These are phyloP conservation scores for Taiozyma sp. DNA, from an alignment of 1,139 yeast genomes.

Conservation along the genomic window DNA sequence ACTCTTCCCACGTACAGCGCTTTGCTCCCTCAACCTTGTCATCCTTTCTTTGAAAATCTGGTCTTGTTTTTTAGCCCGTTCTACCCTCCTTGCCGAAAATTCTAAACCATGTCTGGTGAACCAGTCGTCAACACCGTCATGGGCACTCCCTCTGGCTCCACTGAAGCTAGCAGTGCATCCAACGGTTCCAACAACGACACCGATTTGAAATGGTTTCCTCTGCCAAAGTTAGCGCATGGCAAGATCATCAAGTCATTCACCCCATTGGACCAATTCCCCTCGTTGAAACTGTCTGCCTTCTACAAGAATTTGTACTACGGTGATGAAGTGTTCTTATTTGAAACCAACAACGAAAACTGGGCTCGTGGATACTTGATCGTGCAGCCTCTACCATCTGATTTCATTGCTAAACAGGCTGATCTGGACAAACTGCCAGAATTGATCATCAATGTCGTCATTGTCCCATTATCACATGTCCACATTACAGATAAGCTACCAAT, in stretches of 20 bases:
- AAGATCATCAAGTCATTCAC: slow-evolving; percentile 54
- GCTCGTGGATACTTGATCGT: slow-evolving; percentile 68
- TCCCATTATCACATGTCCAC: slow-evolving; percentile 53
- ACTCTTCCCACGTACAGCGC: background rate
- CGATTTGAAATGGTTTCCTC: slow-evolving; percentile 37
- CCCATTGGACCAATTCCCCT: slow-evolving; percentile 45
- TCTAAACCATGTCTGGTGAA: background rate
- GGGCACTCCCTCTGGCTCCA: background rate
- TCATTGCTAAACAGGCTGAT: slow-evolving; percentile 55
- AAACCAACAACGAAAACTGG: slow-evolving; percentile 63
- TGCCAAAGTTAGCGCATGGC: slow-evolving; percentile 40
- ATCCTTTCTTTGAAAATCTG: background rate
- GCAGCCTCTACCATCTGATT: slow-evolving; percentile 66
- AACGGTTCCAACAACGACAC: background rate
- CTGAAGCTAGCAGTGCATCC: background rate
- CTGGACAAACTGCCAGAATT: slow-evolving; percentile 59
- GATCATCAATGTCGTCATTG: slow-evolving; percentile 46
- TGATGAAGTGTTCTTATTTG: slow-evolving; percentile 76
- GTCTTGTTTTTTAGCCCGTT: background rate
- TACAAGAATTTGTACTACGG: slow-evolving; percentile 69
- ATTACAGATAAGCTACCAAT: slow-evolving; percentile 25
- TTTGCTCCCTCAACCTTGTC: background rate
- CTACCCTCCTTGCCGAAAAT: background rate
- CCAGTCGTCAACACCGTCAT: background rate
- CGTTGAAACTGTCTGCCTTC: slow-evolving; percentile 26